These are phyloP conservation scores for thale cress (Arabidopsis thaliana) DNA, from an alignment of 345 rosid genomes.

Conservation along the genomic window DNA sequence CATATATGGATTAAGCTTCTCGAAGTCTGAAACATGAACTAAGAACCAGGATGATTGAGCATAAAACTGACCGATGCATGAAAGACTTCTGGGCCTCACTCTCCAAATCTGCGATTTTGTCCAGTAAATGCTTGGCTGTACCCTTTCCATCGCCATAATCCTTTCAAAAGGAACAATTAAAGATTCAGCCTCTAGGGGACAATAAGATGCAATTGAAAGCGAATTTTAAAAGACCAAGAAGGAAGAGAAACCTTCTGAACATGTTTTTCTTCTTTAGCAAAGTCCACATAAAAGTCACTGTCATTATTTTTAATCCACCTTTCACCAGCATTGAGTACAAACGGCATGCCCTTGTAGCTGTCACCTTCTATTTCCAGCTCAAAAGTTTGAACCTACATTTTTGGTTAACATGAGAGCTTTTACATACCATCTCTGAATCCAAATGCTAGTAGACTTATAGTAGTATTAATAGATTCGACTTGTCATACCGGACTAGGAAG, in stretches of 20 bases:
- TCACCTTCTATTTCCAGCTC: slow-evolving; percentile 82
- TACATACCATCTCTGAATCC: slow-evolving; percentile 36
- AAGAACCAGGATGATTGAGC: slow-evolving; percentile 27
- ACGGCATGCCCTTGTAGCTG: slow-evolving; percentile 83
- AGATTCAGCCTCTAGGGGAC: slow-evolving; percentile 21
- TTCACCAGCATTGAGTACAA: slow-evolving; percentile 76
- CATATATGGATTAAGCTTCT: slow-evolving; percentile 5
- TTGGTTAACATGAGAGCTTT: slow-evolving; percentile 17
- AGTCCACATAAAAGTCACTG: slow-evolving; percentile 81
- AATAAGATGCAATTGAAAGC: slow-evolving; percentile 25
- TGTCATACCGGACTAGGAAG: slow-evolving; percentile 67
- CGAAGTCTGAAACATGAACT: slow-evolving; percentile 13
- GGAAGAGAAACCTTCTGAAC: slow-evolving; percentile 67
- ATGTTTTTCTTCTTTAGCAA: slow-evolving; percentile 57
- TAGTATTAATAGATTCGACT: slow-evolving; percentile 23
- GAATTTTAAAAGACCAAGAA: slow-evolving; percentile 25
- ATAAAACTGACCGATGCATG: slow-evolving; percentile 88
- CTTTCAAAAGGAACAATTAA: slow-evolving; percentile 47
- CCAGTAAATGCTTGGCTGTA: slow-evolving; percentile 78
- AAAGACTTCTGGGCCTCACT: slow-evolving; percentile 97
- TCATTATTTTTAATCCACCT: slow-evolving; percentile 82
- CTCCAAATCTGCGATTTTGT: slow-evolving; percentile 77
- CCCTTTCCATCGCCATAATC: slow-evolving; percentile 81
- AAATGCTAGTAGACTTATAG: slow-evolving; percentile 19
- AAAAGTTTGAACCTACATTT: slow-evolving; percentile 72